Conservation (phyloP, 768 basidiomycete genomes). For the Boletus subparvulus region DNA sequence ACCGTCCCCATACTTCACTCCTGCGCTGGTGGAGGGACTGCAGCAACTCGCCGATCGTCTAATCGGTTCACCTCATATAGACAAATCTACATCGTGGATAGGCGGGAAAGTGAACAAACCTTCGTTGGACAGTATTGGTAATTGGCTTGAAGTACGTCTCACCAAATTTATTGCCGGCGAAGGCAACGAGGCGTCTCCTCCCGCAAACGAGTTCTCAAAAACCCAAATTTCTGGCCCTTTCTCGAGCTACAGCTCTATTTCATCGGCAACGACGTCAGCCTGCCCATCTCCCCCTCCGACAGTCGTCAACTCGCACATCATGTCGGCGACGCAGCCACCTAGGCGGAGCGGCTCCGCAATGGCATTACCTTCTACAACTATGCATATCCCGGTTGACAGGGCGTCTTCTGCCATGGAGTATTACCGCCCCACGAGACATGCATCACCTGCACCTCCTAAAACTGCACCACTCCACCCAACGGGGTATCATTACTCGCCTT, state of each 20-base stretch:
- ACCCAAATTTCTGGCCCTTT: conserved; percentile 72
- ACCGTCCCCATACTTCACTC: conserved; percentile 64
- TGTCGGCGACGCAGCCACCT: conserved; percentile 42
- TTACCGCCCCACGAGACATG: conserved; percentile 47
- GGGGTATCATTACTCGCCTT: conserved; percentile 28
- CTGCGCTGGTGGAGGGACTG: conserved; percentile 67
- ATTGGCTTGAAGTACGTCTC: conserved; percentile 89
- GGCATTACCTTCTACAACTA: conserved; percentile 49
- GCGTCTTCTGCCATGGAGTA: conserved; percentile 81
- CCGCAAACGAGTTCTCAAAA: conserved; percentile 36
- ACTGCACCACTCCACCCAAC: conserved; percentile 51
- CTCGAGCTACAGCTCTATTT: conserved; percentile 89
- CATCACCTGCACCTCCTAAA: conserved; percentile 55
- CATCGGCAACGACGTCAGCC: conserved; percentile 73
- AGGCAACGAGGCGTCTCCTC: conserved; percentile 47
- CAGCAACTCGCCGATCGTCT: conserved; percentile 80
- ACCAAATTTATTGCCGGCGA: conserved; percentile 96
- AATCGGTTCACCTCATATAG: conserved; percentile 64
- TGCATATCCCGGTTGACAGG: conserved; percentile 59
- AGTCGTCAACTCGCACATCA: conserved; percentile 37
- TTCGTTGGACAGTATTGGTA: conserved; percentile 86
- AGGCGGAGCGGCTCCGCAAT: conserved; percentile 70
- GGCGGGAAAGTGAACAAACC: conserved; percentile 84
- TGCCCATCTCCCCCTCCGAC: conserved; percentile 75
- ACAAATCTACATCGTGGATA: conserved; percentile 85